Percentiles rank a stretch among this genome's conserved stretches.
These are phyloP conservation scores for Clathrus columnatus DNA, from an alignment of 768 basidiomycete species.

Conservation along the genomic window DNA sequence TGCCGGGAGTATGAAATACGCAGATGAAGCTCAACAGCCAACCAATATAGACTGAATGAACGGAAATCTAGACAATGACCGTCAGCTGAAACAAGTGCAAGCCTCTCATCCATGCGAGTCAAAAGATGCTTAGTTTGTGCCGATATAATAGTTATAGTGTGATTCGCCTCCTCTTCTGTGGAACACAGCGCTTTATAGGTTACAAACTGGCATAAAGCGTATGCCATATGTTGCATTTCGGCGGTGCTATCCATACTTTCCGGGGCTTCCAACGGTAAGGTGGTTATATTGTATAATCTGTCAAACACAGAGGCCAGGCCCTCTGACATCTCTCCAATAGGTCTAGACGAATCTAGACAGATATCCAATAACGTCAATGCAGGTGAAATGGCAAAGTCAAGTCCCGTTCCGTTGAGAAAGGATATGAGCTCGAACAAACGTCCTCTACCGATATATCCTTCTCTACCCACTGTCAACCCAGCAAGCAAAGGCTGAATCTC, in stretches of 20 bases:
- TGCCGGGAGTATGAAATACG: constrained; percentile 28
- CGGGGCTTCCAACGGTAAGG: not conserved
- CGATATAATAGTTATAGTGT: constrained; percentile 1
- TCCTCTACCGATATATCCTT: constrained; percentile 53
- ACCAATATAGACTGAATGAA: constrained; percentile 49
- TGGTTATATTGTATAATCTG: constrained; percentile 3
- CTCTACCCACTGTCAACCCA: constrained; percentile 41
- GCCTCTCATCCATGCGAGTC: not conserved
- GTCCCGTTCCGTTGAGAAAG: constrained; percentile 23
- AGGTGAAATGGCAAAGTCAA: no score
- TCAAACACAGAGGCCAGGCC: constrained; percentile 41
- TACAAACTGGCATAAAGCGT: constrained; percentile 4
- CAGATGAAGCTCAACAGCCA: constrained; percentile 46
- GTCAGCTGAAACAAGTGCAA: constrained; percentile 12
- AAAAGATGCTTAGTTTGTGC: constrained; percentile 7
- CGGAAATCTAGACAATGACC: constrained; percentile 28
- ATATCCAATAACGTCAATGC: constrained; percentile 18
- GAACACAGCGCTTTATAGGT: not conserved
- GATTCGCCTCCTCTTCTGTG: not conserved
- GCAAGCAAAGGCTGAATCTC: constrained; percentile 40
- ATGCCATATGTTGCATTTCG: not conserved
- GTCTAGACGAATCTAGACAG: constrained; percentile 29
- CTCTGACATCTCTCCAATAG: constrained; percentile 34
- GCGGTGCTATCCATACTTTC: not conserved
- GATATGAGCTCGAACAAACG: constrained; percentile 48